Evolutionary conservation across 495 filamentous ascomycete species (phyloP), one percentile per base, ranked within the genome.

Genomic region (Penicillium simplicissimum): DNA sequence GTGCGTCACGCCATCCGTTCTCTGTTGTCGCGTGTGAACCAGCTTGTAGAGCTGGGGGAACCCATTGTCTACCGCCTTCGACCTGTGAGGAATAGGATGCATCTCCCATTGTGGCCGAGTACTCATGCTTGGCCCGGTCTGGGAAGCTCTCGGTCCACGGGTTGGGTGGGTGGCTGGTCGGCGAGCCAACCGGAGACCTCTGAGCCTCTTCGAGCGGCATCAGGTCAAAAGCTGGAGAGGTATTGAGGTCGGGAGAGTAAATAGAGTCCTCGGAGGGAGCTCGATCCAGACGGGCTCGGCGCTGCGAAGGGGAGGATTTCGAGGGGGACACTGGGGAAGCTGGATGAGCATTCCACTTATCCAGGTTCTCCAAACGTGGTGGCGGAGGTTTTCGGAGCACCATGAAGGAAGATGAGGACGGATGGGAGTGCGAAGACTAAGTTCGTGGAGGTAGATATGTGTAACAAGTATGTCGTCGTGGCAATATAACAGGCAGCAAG

Each of bases 341-440:
- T 21, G 71, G 60, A 58, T 66, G 68, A 65, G 64, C 67, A 70
- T 70, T 70, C 55, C 71, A 63, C 71, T 76, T 72, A 42, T 63
- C 65, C 49, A 76, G 70, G 61, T 73, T 72, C 48, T 78, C 65
- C 52, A 80, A 73, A 54, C 73, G 75, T 53, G 76, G 76, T 57
- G 78, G 78, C 62, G 76, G 74, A 67, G 67, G 71, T 68, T 80
- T 80, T 62, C 78, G 75, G 67, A 80, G 68, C 64, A 79, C 78
- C 78, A 80, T 80, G 67, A 78, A 78, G 71, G 65, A 48, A n/a
- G 11, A 6, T 45, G 14, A 45, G 9, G 19, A 45, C 21, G 11
- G 7, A 45, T 21, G 8, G 42, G 4, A 8, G 42, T 17, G 8
- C 13, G n/a, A 45, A n/a, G 17, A 21, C 40, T 43, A 45, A 8